Conservation (phyloP, 2,329 filamentous ascomycete species). For the Venturia aucupariae region DNA sequence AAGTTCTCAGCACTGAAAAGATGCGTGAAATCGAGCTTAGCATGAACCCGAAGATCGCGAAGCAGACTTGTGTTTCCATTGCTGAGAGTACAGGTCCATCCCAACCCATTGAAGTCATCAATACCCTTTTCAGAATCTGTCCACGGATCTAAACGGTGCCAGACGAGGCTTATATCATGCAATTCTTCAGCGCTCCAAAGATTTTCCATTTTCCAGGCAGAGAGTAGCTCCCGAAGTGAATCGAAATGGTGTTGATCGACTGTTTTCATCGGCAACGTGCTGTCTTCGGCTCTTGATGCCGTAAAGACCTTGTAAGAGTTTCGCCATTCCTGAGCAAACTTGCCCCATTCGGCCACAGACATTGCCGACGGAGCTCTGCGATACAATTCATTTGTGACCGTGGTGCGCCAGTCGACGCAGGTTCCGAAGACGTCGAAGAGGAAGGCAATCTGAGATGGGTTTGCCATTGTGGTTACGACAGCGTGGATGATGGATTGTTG, state of each 20-base stretch:
- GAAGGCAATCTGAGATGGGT: constrained; percentile 38
- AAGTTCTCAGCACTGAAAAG: constrained; percentile 63
- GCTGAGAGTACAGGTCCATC: constrained; percentile 57
- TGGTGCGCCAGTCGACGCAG: constrained; percentile 66
- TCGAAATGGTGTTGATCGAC: constrained; percentile 64
- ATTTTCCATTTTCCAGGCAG: constrained; percentile 44
- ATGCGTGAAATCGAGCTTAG: constrained; percentile 51
- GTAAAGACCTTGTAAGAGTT: constrained; percentile 55
- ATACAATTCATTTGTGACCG: constrained; percentile 52
- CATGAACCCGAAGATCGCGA: constrained; percentile 51
- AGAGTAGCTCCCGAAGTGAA: constrained; percentile 51
- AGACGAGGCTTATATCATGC: constrained; percentile 45
- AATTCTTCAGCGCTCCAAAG: constrained; percentile 44
- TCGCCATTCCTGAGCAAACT: constrained; percentile 64
- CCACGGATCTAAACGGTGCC: constrained; percentile 68
- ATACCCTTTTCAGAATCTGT: constrained; percentile 53
- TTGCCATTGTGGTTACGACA: neutral
- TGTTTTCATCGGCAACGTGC: constrained; percentile 48
- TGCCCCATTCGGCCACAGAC: constrained; percentile 49
- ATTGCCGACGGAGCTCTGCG: constrained; percentile 39
- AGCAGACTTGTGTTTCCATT: constrained; percentile 66
- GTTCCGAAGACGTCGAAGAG: constrained; percentile 75
- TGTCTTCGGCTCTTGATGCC: constrained; percentile 38
- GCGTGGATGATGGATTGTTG: neutral
- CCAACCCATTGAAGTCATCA: constrained; percentile 40